phyloP scores from a whole-genome alignment of 202 grass and related monocot genomes.

The Alloteropsis angusta region DNA sequence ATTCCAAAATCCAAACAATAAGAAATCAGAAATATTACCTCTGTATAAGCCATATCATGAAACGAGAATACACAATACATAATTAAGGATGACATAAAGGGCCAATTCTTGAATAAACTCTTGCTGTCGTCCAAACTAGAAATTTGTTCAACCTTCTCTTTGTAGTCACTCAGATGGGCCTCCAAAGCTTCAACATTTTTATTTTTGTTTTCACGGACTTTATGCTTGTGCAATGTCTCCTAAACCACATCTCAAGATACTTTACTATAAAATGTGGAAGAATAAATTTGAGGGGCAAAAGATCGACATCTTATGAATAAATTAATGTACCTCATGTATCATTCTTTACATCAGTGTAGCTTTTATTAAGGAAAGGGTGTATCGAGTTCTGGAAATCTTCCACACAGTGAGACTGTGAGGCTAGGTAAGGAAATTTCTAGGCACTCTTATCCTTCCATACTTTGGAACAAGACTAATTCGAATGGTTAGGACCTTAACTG shows the following conservation, averaged over 20 bases:
- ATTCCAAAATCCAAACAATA: too few relatives aligned
- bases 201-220: neutral
- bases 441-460: too few relatives aligned
- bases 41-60: constrained; percentile 70
- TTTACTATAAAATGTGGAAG: neutral
- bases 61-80: constrained; percentile 65
- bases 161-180: constrained; percentile 19
- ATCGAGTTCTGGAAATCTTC: too few relatives aligned
- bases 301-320: too few relatives aligned
- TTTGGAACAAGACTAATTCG: too few relatives aligned
- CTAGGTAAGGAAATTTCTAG: too few relatives aligned
- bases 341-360: too few relatives aligned
- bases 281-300: too few relatives aligned
- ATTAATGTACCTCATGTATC: too few relatives aligned
- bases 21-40: constrained; percentile 32
- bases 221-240: constrained; percentile 84
- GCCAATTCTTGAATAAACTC: constrained; percentile 72
- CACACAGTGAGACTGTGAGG: too few relatives aligned
- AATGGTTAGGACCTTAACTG: too few relatives aligned
- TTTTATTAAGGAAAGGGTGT: too few relatives aligned
- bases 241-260: constrained; percentile 21
- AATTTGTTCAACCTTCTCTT: constrained; percentile 26
- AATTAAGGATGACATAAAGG: constrained; percentile 72
- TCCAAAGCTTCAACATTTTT: constrained; percentile 33
- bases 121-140: constrained; percentile 12